These are phyloP conservation scores for Moesziomyces aphidis DNA, from an alignment of 1,284 basidiomycete species.

Conservation along the genomic window DNA sequence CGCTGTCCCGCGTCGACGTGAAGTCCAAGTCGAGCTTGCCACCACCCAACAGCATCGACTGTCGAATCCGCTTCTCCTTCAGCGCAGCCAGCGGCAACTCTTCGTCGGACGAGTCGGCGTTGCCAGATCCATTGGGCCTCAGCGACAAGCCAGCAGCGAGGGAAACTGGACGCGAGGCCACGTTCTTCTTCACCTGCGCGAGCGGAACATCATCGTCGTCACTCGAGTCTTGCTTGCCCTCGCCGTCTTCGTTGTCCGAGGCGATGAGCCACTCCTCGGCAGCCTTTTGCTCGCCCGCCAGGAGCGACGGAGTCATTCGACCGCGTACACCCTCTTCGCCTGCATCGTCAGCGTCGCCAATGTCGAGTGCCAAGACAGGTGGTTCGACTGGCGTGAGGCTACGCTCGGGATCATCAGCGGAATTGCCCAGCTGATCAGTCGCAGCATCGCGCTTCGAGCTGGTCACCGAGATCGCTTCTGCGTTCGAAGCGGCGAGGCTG, in stretches of 20 bases:
- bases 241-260: conserved; percentile 33
- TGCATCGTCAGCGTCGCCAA: conserved; percentile 14
- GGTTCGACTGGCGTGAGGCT: conserved; percentile 40
- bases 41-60: conserved; percentile 34
- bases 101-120: conserved; percentile 54
- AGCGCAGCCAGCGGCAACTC: conserved; percentile 56
- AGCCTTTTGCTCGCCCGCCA: conserved; percentile 32
- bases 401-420: conserved; percentile 3
- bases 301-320: conserved; percentile 19
- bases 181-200: conserved; percentile 51
- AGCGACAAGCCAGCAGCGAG: conserved; percentile 37
- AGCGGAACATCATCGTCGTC: conserved; percentile 61
- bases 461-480: conserved; percentile 1
- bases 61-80: conserved; percentile 48
- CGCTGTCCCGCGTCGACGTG: conserved; percentile 4
- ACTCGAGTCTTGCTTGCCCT: conserved; percentile 22
- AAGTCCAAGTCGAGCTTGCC: conserved; percentile 56
- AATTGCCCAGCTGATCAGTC: conserved; percentile 8
- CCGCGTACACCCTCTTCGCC: neutral
- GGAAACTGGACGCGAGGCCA: conserved; percentile 36
- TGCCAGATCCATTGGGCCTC: conserved; percentile 1
- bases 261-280: conserved; percentile 47
- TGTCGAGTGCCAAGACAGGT: conserved; percentile 43
- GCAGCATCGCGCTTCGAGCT: conserved; percentile 1
- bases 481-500: conserved; percentile 23